Percentiles rank a stretch among this genome's conserved stretches.
These are phyloP conservation scores for Sequoiadendron giganteum DNA, from an alignment of 75 land plant genomes.

Conservation along the genomic window DNA sequence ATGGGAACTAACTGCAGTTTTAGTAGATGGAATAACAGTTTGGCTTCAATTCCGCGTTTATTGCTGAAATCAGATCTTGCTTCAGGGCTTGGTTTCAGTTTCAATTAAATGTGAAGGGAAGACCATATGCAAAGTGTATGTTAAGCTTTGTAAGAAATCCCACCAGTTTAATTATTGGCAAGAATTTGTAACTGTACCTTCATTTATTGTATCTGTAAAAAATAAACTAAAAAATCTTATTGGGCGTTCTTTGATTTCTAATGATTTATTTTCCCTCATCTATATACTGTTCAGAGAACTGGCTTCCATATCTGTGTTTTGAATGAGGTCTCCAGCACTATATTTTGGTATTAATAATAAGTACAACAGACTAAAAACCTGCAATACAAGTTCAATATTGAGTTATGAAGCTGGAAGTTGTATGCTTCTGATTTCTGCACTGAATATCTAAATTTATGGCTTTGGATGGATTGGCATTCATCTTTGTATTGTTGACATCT, in stretches of 20 bases:
- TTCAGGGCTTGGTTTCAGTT: not conserved
- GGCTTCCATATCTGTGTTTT: not conserved
- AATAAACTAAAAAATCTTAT: not conserved
- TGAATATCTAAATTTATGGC: not conserved
- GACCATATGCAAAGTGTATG: not conserved
- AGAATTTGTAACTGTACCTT: not conserved
- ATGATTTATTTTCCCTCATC: not conserved
- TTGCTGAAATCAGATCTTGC: not conserved
- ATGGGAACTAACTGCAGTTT: not conserved
- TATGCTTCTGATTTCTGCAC: not conserved
- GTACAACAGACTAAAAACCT: not conserved
- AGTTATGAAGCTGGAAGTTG: not conserved
- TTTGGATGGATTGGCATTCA: not conserved
- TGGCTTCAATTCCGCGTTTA: not conserved
- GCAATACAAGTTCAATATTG: not conserved
- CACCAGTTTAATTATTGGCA: not conserved
- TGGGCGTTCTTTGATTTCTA: not conserved
- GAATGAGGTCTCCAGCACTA: not conserved
- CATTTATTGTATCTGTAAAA: not conserved
- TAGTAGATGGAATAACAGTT: not conserved
- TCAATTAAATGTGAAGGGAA: not conserved
- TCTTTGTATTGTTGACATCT: not conserved
- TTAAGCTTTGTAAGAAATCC: not conserved
- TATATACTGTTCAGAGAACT: not conserved
- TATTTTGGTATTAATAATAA: not conserved